These are phyloP conservation scores for Russula griseocarnosa DNA, from an alignment of 768 basidiomycete species.

Conservation along the genomic window DNA sequence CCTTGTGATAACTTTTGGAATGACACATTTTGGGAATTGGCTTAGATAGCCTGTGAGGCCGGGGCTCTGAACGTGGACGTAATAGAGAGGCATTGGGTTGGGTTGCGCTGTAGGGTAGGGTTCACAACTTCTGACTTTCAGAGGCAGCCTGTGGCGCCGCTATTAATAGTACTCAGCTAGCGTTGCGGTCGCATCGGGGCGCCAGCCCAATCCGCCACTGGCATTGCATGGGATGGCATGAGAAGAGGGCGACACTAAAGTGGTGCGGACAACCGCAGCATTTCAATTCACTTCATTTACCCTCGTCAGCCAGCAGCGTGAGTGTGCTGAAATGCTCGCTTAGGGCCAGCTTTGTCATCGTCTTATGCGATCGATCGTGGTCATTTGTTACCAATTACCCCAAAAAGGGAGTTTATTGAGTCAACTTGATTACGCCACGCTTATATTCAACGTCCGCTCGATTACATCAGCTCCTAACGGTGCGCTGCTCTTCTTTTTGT, in stretches of 20 bases:
- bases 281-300: neutral
- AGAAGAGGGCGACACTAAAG: no score
- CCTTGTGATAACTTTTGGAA: neutral
- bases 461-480: neutral
- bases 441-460: neutral
- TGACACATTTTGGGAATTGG: neutral
- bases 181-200: neutral
- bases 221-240: no score
- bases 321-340: neutral
- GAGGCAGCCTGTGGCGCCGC: neutral
- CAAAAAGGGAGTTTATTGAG: neutral
- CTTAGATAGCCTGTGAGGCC: no score
- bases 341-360: neutral
- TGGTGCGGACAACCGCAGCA: neutral
- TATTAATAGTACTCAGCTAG: no score
- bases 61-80: no score
- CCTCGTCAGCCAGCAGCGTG: no score
- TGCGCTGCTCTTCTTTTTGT: neutral
- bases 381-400: neutral
- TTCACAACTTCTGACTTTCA: no score
- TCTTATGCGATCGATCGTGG: neutral
- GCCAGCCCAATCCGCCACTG: neutral
- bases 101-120: no score
- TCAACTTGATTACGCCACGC: neutral
- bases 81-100: no score